These are phyloP conservation scores for Hemileccinum impolitum DNA, from an alignment of 768 basidiomycete species.

Conservation along the genomic window DNA sequence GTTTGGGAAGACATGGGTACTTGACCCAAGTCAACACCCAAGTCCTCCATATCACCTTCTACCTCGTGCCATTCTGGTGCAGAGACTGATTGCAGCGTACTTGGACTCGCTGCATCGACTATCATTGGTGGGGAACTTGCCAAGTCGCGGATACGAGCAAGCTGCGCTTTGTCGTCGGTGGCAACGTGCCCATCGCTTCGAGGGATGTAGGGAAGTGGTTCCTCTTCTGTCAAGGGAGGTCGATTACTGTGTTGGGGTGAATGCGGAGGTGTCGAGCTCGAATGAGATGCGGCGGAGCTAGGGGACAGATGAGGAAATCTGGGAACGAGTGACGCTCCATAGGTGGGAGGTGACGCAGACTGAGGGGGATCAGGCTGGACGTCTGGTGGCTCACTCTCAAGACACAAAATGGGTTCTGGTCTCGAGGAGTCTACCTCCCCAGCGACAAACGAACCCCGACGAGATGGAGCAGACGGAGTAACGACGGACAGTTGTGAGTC, in stretches of 20 bases:
- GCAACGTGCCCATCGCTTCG: conserved; percentile 55
- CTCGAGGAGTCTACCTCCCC: conserved; percentile 4
- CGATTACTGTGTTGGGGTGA: conserved; percentile 4
- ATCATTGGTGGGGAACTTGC: conserved; percentile 49
- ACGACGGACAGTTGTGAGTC: conserved; percentile 9
- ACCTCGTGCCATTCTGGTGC: conserved; percentile 57
- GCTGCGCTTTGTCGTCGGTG: conserved; percentile 59
- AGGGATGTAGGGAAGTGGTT: conserved; percentile 28
- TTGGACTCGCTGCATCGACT: conserved; percentile 13
- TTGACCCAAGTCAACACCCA: conserved; percentile 7
- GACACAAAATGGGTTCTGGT: not conserved
- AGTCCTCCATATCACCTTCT: conserved; percentile 34
- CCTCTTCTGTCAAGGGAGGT: conserved; percentile 8
- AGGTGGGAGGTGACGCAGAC: conserved; percentile 42
- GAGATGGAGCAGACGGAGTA: conserved; percentile 19
- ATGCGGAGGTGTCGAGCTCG: conserved; percentile 6
- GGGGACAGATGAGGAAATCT: conserved; percentile 5
- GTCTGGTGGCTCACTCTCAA: not conserved
- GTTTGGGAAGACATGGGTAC: conserved; percentile 7
- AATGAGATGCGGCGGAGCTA: conserved; percentile 5
- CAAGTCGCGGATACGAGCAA: conserved; percentile 49
- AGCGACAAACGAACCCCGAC: conserved; percentile 27
- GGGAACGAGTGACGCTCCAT: conserved; percentile 34
- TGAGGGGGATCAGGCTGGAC: conserved; percentile 13
- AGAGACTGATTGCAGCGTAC: conserved; percentile 32